Conservation (phyloP, 2,329 filamentous ascomycete genomes). For the Trichoderma hamatum region DNA sequence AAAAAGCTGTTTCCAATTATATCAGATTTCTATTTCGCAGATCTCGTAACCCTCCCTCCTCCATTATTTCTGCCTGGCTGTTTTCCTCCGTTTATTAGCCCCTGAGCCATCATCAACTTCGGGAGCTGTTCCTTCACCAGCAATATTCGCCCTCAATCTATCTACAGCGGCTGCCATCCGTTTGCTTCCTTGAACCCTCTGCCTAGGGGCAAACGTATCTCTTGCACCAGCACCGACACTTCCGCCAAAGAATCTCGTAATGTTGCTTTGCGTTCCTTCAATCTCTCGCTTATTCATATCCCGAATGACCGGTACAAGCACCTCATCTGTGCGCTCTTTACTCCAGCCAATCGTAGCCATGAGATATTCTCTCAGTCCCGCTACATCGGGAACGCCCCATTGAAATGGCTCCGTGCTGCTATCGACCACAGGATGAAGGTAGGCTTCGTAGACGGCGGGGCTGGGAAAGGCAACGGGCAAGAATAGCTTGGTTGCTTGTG, state of each 20-base stretch:
- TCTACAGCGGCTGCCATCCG: conserved; percentile 76
- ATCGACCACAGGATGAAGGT: conserved; percentile 86
- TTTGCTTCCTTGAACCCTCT: conserved; percentile 65
- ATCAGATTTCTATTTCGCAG: not conserved
- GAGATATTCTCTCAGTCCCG: conserved; percentile 79
- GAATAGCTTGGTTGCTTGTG: conserved; percentile 82
- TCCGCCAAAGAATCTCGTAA: conserved; percentile 89
- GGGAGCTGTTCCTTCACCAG: conserved; percentile 27
- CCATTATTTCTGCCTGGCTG: not conserved
- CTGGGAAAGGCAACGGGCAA: conserved; percentile 80
- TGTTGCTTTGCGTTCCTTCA: conserved; percentile 94
- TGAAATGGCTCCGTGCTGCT: conserved; percentile 76
- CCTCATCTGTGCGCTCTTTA: conserved; percentile 89
- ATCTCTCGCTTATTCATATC: conserved; percentile 89
- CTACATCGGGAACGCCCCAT: conserved; percentile 94
- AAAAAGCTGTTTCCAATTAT: not conserved
- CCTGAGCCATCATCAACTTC: conserved; percentile 9
- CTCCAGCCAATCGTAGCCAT: conserved; percentile 94
- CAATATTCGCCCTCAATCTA: conserved; percentile 56
- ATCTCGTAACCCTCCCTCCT: not conserved
- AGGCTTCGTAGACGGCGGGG: conserved; percentile 76
- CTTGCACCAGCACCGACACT: conserved; percentile 67
- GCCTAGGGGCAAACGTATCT: conserved; percentile 71
- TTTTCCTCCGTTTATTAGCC: conserved; percentile 29
- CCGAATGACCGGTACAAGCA: conserved; percentile 89